Percentiles rank a stretch among this genome's conserved stretches.
These are phyloP conservation scores for Theileria equi DNA, from an alignment of 169 alveolate species.

Conservation along the genomic window DNA sequence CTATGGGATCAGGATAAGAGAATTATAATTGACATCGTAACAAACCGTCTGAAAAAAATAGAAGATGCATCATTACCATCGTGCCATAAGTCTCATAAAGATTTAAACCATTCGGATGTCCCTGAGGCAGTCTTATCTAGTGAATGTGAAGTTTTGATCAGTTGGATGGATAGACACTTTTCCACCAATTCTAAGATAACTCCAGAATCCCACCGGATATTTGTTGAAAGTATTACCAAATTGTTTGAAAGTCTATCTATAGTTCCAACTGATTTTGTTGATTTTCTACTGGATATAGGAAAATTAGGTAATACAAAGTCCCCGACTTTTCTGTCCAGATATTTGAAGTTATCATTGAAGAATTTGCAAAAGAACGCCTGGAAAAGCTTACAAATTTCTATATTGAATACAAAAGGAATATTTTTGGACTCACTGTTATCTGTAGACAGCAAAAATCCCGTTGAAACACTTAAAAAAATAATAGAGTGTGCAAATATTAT, in stretches of 20 bases:
- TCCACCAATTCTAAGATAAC: neutral
- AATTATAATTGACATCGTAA: conserved; percentile 48
- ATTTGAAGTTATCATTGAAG: conserved; percentile 30
- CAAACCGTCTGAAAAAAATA: neutral
- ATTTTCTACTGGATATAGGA: conserved; percentile 34
- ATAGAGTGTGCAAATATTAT: conserved; percentile 31
- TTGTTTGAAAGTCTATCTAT: conserved; percentile 27
- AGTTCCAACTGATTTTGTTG: conserved; percentile 23
- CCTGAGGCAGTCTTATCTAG: conserved; percentile 49
- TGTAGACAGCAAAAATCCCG: conserved; percentile 9
- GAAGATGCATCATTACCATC: neutral
- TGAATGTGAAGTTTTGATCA: conserved; percentile 43
- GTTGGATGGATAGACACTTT: conserved; percentile 51
- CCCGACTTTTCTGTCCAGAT: conserved; percentile 26
- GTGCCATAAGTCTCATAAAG: neutral
- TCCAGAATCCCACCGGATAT: conserved; percentile 38
- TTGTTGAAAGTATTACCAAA: conserved; percentile 39
- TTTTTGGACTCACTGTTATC: conserved; percentile 45
- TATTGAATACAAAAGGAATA: conserved; percentile 50
- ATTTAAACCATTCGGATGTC: neutral
- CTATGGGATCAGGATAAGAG: conserved; percentile 63
- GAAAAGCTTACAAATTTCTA: conserved; percentile 41
- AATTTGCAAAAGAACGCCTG: conserved; percentile 57
- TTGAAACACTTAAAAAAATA: conserved; percentile 5
- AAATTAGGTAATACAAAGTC: conserved; percentile 29